phyloP scores from a whole-genome alignment of 768 basidiomycete species.

The Mycena haematopus region DNA sequence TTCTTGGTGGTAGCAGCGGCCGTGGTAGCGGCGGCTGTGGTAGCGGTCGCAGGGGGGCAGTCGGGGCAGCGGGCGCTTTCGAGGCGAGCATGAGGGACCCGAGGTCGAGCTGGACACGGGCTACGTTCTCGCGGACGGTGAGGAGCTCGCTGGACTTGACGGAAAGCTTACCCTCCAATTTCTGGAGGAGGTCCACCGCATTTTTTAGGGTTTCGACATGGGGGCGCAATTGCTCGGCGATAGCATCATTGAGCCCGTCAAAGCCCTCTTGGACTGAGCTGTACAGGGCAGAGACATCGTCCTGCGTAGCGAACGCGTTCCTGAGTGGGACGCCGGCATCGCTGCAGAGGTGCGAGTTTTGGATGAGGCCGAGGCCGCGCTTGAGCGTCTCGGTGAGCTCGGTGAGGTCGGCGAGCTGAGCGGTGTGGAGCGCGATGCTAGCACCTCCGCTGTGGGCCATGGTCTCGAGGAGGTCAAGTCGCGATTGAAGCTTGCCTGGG shows the following conservation, averaged over 20 bases:
- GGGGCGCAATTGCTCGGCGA: neutral
- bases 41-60: neutral
- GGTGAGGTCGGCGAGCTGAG: neutral
- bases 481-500: no score
- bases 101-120: neutral
- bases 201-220: no score
- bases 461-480: no score
- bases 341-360: neutral
- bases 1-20: neutral
- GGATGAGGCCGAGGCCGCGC: neutral
- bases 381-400: neutral
- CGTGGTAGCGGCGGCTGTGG: neutral
- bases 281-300: neutral
- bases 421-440: no score
- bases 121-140: conserved; percentile 5
- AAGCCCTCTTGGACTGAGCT: neutral
- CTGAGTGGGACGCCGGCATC: neutral
- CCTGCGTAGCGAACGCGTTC: neutral
- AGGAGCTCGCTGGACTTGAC: neutral
- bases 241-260: neutral
- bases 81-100: neutral
- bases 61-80: neutral
- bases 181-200: neutral
- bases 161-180: neutral
- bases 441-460: no score